Evolutionary conservation across 75 land plant genomes (phyloP), one percentile per base, ranked within the genome.

Genomic region (Pinus albicaulis): DNA sequence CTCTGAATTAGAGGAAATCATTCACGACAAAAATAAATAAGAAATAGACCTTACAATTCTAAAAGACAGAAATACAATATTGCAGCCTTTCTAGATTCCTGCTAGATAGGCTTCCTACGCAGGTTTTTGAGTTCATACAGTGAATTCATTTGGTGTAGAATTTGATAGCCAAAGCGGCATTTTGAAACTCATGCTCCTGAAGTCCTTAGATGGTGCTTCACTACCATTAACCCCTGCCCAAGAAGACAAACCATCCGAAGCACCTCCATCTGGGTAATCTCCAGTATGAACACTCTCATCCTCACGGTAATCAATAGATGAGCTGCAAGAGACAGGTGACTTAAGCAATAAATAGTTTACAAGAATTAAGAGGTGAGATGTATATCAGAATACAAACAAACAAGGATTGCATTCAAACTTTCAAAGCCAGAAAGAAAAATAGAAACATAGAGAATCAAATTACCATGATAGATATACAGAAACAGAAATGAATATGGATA

Each of bases 141-240:
- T 76, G 75, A 98, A 98, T 77, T 98, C 99, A 82, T 98, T 92
- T 74, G 99, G 99, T 23, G 85, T 91, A 53, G 99, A 75, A 72
- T 82, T 79, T 80, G 90, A 76, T 75, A 98, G 93, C 99, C 99
- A 98, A n/a, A 63, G 11, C 62, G 98, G 99, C 60, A 88, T 76
- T 75, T 86, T 83, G 76, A 73, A 88, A 36, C 86, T 78, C 48
- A 79, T 23, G 73, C 78, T 76, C 77, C 82, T 85, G 72, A 55
- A 53, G 53, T 88, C 92, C 77, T 85, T 87, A 11, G 28, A 16
- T n/a, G 55, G 15, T 72, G 73, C 82, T 76, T 86, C 84, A 69
- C 74, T 84, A 78, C 83, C 89, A 80, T 86, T 83, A 62, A 34
- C 76, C 70, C 82, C 62, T 24, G 60, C 34, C 71, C 84, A 76